Base-by-base conservation (phyloP, 768 basidiomycete species). In the Asterophora lycoperdoides region DNA sequence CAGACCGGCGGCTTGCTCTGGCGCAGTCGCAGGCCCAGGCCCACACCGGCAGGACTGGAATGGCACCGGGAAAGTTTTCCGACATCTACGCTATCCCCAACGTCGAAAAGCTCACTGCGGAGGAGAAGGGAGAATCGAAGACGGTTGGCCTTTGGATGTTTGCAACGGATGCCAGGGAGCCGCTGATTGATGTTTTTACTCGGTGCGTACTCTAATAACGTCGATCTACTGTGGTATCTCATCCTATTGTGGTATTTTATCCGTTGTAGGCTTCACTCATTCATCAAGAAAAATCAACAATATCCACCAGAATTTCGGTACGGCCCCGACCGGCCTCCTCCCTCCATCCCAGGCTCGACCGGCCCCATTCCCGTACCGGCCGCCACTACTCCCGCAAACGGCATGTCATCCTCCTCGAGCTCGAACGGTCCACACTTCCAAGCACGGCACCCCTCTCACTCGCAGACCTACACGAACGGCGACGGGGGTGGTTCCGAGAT, bases 131-230 rank as follows among this genome's bases (percentile, higher is more conserved):
- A 14, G 69, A 64, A 18, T 68, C 76, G 2, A 71, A 71, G 38
- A 84, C 79, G 1, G 76, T 88, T 49, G 86, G 86, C 13, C 67
- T 91, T 8, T 92, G 89, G 89, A 85, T 83, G 65, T 80, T 81
- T 58, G 74, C 81, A 7, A 79, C 80, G 6, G 82, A 83, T 40
- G 77, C 81, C 15, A 75, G 86, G 34, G 86, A 89, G 61, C 78
- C 83, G 18, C 73, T 91, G 68, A 77, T 78, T 42, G 80, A 86
- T 42, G 46, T 35, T 15, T 46, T 60, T 37, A 43, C 47, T 40
- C 51, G 51, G 46, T 53, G 37, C 48, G 50, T 53, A n/a, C 35
- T 50, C 32, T 17, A 40, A 52, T 20, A 28, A 47, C 23, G 42
- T 44, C 15, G n/a, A n/a, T n/a, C 19, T 40, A 30, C n/a, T 28